phyloP scores from a whole-genome alignment of 164 flowering plant genomes.

The Kingdonia uniflora region DNA sequence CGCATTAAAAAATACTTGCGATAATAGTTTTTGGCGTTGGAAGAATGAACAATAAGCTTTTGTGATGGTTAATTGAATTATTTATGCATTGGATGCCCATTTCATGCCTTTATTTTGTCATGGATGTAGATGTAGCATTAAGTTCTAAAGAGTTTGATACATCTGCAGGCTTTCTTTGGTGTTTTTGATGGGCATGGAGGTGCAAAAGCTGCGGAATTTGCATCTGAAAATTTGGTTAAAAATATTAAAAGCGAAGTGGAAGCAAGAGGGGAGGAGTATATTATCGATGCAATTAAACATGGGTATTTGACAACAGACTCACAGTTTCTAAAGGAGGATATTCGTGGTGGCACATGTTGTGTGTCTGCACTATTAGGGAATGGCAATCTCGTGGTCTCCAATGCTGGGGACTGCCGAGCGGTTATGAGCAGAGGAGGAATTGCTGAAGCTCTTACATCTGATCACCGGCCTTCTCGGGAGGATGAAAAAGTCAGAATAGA shows the following conservation, averaged over 20 bases:
- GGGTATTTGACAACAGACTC: constrained; percentile 56
- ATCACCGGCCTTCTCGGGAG: constrained; percentile 61
- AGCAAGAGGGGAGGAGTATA: constrained; percentile 17
- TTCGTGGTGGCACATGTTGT: constrained; percentile 61
- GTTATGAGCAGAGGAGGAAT: constrained; percentile 63
- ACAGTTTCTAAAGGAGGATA: constrained; percentile 42
- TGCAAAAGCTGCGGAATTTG: constrained; percentile 57
- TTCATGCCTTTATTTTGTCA: background rate
- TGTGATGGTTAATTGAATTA: no score
- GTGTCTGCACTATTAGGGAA: constrained; percentile 63
- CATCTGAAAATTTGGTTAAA: constrained; percentile 29
- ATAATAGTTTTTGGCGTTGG: no score
- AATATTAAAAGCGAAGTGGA: constrained; percentile 26
- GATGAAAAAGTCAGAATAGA: constrained; percentile 60
- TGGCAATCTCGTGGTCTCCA: constrained; percentile 55
- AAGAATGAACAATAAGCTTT: no score
- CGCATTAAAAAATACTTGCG: no score
- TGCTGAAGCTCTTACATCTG: constrained; percentile 75
- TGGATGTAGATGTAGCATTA: background rate
- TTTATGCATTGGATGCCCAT: no score
- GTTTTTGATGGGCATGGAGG: constrained; percentile 77
- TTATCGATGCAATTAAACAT: constrained; percentile 40
- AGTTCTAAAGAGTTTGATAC: background rate
- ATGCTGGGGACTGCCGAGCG: constrained; percentile 90
- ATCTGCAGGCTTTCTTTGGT: constrained; percentile 51